Evolutionary conservation across 2,329 filamentous ascomycete species (phyloP).

Genomic region (Elsinoe fawcettii): DNA sequence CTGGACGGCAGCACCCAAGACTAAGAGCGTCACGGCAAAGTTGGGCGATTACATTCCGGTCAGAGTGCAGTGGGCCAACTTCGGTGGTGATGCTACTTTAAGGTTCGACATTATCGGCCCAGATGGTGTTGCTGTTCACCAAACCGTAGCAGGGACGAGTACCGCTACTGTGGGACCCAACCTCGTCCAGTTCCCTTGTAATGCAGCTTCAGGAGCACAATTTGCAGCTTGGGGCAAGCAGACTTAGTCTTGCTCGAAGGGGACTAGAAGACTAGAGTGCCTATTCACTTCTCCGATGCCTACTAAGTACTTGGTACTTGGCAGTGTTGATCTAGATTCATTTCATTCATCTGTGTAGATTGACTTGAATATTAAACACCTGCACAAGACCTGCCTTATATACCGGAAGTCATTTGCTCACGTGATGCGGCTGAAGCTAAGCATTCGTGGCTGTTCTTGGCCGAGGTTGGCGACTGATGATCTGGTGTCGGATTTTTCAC

Average conservation of each 20-base stretch:
- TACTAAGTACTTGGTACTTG: too few relatives aligned
- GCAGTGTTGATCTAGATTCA: too few relatives aligned
- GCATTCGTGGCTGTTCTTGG: background rate
- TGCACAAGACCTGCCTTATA: too few relatives aligned
- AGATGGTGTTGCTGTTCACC: slow-evolving; percentile 2
- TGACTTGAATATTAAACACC: too few relatives aligned
- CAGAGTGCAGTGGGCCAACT: slow-evolving; percentile 13
- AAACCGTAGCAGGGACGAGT: background rate
- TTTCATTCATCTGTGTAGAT: too few relatives aligned
- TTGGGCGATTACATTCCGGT: slow-evolving; percentile 14
- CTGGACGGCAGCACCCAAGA: background rate
- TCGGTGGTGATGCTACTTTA: slow-evolving; percentile 7
- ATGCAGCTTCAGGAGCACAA: background rate
- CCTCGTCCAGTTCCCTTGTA: slow-evolving; percentile 15
- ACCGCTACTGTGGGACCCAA: background rate
- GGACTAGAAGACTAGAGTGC: too few relatives aligned
- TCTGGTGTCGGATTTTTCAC: background rate
- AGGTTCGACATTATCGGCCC: slow-evolving; percentile 12
- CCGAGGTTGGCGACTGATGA: background rate
- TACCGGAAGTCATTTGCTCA: background rate
- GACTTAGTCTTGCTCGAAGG: background rate
- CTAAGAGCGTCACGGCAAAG: slow-evolving; percentile 10
- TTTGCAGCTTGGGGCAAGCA: slow-evolving; percentile 16
- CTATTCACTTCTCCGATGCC: too few relatives aligned
- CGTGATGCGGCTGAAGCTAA: background rate